Base-by-base conservation (phyloP, 2,329 filamentous ascomycete genomes). In the Alternaria angustiovoidea region DNA sequence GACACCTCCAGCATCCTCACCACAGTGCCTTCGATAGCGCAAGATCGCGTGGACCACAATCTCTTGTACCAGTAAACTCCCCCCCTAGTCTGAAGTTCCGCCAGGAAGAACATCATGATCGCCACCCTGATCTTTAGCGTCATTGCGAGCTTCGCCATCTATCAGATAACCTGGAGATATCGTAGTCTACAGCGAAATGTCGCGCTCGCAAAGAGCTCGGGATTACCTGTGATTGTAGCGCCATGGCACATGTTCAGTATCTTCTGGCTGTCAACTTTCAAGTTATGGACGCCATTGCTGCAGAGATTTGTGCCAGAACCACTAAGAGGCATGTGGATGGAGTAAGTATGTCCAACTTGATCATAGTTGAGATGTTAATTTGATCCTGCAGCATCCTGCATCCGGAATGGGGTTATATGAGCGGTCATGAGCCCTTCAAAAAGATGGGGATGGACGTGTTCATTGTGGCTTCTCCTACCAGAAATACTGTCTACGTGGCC, bases 381-480 rank as follows among this genome's bases (percentile, higher is more conserved):
- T 1, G 14, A 32, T 39, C 5, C 18, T 46, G 51, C 64, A 88
- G 86, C 43, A 78, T 86, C 65, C 71, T 90, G 64, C 72, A 81
- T n/a, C 85, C 85, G 2, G 86, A 91, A 67, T 91, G 87, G 83
- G 74, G 81, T 7, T 91, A 86, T 78, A 74, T 76, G n/a, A 74
- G 82, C 12, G 83, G 85, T 28, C 85, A 88, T 67, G 80, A 83
- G 20, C 81, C 86, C 16, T 93, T 89, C 70, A 80, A 84, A 28
- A 80, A 83, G 16, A 71, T 87, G 9, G 88, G 87, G 43, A 75
- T 73, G 57, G 89, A 93, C 66, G 82, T 85, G 12, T 89, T 92
- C 68, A 66, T 93, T 7, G 68, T 88, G n/a, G 89, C 89, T 7
- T 84, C 87, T 0, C 88, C 90, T 0, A 80, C 80, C 7, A 75